Conservation (phyloP, 352 stramenopile genomes). For the Globisporangium viniferum region DNA sequence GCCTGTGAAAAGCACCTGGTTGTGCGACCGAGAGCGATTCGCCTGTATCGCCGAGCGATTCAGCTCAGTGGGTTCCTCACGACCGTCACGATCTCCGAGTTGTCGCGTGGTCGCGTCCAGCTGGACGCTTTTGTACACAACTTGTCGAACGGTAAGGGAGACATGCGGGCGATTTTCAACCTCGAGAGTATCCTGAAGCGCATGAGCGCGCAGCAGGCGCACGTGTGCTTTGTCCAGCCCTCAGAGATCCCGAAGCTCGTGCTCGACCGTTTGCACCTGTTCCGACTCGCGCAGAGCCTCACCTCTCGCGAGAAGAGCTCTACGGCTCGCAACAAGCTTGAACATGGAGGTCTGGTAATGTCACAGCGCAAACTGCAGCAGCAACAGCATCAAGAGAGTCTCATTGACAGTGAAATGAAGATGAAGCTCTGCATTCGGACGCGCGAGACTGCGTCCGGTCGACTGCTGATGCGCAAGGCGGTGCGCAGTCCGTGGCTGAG, state of each 20-base stretch:
- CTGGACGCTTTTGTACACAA: slow-evolving; percentile 56
- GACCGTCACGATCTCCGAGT: slow-evolving; percentile 60
- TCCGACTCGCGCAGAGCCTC: slow-evolving; percentile 23
- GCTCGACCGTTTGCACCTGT: slow-evolving; percentile 65
- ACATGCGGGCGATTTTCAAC: slow-evolving; percentile 30
- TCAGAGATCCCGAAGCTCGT: slow-evolving; percentile 35
- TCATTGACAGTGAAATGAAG: slow-evolving; percentile 6
- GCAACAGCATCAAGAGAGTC: background rate
- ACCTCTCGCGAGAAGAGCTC: background rate
- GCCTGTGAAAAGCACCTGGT: slow-evolving; percentile 21
- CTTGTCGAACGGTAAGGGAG: slow-evolving; percentile 10
- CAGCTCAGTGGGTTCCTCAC: slow-evolving; percentile 38
- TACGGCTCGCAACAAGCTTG: background rate
- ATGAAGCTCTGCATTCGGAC: slow-evolving; percentile 26
- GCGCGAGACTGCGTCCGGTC: slow-evolving; percentile 23
- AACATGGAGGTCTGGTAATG: background rate
- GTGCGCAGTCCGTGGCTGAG: slow-evolving; percentile 26
- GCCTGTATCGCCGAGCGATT: slow-evolving; percentile 50
- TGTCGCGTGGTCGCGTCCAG: slow-evolving; percentile 56
- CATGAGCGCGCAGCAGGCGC: slow-evolving; percentile 36
- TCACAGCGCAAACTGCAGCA: background rate
- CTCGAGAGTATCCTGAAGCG: slow-evolving; percentile 56
- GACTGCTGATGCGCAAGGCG: slow-evolving; percentile 30
- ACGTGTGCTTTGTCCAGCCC: slow-evolving; percentile 31
- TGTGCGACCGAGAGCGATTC: slow-evolving; percentile 44